These are phyloP conservation scores for Aspergillus nomiae DNA, from an alignment of 2,329 filamentous ascomycete species.

Conservation along the genomic window DNA sequence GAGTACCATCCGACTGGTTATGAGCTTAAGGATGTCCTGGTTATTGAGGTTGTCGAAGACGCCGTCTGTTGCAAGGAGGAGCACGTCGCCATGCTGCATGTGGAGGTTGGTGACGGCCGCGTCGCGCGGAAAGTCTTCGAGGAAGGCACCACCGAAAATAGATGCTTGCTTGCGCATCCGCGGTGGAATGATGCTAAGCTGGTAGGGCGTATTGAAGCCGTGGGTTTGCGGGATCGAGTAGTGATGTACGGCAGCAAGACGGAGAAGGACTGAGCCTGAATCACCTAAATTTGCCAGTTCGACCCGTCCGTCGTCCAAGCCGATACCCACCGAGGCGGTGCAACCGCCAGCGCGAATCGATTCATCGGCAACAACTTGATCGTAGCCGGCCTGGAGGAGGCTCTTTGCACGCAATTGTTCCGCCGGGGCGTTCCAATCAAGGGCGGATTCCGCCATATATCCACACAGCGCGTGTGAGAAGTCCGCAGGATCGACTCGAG, in stretches of 20 bases:
- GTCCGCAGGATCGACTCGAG: constrained; percentile 88
- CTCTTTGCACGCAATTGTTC: constrained; percentile 59
- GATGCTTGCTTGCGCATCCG: constrained; percentile 76
- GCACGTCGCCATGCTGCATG: constrained; percentile 85
- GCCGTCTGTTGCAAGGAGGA: constrained; percentile 93
- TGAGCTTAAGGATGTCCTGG: constrained; percentile 80
- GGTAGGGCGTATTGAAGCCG: constrained; percentile 96
- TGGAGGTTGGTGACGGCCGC: constrained; percentile 75
- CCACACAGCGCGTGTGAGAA: constrained; percentile 93
- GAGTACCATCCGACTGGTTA: constrained; percentile 73
- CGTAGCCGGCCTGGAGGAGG: constrained; percentile 82
- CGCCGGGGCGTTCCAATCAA: constrained; percentile 52
- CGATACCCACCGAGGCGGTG: constrained; percentile 86
- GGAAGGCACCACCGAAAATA: constrained; percentile 78
- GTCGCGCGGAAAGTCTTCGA: constrained; percentile 82
- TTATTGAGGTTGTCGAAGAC: constrained; percentile 95
- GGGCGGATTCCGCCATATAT: constrained; percentile 81
- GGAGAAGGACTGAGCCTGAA: constrained; percentile 86
- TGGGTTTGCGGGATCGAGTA: constrained; percentile 88
- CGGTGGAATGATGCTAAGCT: constrained; percentile 84
- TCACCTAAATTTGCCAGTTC: constrained; percentile 95
- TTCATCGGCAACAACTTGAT: constrained; percentile 73
- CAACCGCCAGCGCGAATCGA: constrained; percentile 80
- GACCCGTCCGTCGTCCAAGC: constrained; percentile 69
- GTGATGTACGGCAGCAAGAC: constrained; percentile 80